A percentile compares a stretch with the other conserved stretches of the same genome.
Evolutionary conservation across 345 rosid species (phyloP).

Genomic region (Populus deltoides): DNA sequence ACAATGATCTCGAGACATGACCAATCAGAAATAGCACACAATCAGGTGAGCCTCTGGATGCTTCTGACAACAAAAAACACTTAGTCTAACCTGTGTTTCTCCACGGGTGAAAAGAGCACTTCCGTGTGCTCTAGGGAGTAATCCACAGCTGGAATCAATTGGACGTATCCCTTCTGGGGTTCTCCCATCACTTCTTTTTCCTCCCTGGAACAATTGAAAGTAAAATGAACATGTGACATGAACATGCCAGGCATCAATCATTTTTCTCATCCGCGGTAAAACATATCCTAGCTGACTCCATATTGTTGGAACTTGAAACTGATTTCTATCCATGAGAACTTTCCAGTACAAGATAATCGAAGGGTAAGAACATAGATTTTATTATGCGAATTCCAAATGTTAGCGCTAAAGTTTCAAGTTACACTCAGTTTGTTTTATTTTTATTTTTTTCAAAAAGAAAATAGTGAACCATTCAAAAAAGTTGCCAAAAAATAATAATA

Average conservation of each 20-base stretch:
- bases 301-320: not conserved
- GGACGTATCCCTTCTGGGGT: conserved; percentile 72
- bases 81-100: conserved; percentile 80
- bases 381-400: not conserved
- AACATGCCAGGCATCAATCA: conserved; percentile 7
- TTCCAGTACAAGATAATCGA: not conserved
- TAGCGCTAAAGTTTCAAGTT: not conserved
- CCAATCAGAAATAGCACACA: not conserved
- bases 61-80: conserved; percentile 1
- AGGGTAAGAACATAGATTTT: not conserved
- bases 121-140: conserved; percentile 97
- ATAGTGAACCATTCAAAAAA: not conserved
- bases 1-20: not conserved
- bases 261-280: not conserved
- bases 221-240: conserved; percentile 7
- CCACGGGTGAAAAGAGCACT: conserved; percentile 99
- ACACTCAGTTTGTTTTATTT: not conserved
- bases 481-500: not conserved
- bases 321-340: not conserved
- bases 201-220: conserved; percentile 55
- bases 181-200: conserved; percentile 97
- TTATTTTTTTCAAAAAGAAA: not conserved
- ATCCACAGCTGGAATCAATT: conserved; percentile 79
- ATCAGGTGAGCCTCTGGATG: conserved; percentile 1
- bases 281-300: not conserved